Base-by-base conservation (phyloP, 768 basidiomycete genomes). In the Goffeauzyma gilvescens region DNA sequence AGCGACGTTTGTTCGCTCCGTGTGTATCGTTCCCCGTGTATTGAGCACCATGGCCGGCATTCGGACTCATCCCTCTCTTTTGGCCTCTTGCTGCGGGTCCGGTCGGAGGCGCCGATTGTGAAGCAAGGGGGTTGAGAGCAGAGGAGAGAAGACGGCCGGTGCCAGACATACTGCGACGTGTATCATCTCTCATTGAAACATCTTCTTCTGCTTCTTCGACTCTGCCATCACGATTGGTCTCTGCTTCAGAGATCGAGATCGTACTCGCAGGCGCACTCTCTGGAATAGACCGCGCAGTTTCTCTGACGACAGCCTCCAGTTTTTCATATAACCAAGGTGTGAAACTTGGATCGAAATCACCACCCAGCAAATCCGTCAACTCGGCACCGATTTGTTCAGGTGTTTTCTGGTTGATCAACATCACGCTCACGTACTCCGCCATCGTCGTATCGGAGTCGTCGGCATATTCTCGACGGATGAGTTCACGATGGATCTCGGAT, bases 351-450 rank as follows among this genome's bases (percentile, higher is more conserved):
- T 43, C 38, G 17, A 42, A 41, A 14, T 46, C 39, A 17, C 30
- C 28, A n/a, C 39, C 45, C 22, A 38, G 40, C 26, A 41, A 40
- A 38, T 63, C 61, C 21, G 58, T 55, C 50, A 63, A 57, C 46
- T 63, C 61, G 51, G 47, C 54, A 50, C 26, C 41, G 43, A 49
- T 60, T 52, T 59, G 46, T 8, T 46, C 42, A 38, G 57, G 49
- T 34, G 52, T 37, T 34, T 51, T 62, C 17, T 57, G 56, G 34
- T 62, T 62, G 36, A 59, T 54, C 10, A 60, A 46, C 32, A 63
- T 48, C 13, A 63, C 61, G 1, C 57, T 60, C 28, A 63, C 52
- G 46, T 63, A 63, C 37, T 63, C 61, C 17, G 61, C 61, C 61
- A 63, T 59, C 30, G 60, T 59, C 40, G 52, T 54, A 44, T 63